Evolutionary conservation across 441 rosid species (phyloP).

Genomic region (Pelargonium australe): DNA sequence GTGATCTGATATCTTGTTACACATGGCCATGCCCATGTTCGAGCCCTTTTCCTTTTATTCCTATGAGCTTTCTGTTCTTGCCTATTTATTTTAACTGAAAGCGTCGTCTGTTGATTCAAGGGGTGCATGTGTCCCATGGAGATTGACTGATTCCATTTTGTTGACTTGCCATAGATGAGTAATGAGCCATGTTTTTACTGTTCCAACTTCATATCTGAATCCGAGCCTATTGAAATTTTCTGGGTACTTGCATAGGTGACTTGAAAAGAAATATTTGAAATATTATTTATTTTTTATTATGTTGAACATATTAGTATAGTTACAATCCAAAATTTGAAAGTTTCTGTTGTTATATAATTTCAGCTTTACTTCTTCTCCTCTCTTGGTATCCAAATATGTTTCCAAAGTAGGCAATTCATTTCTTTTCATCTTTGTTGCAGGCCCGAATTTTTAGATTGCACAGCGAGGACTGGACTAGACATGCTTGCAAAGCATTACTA

Average conservation of each 20-base stretch:
- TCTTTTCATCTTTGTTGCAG: slow-evolving; percentile 31
- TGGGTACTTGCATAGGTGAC: not conserved
- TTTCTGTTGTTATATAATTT: not conserved
- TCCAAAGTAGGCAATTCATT: slow-evolving; percentile 2
- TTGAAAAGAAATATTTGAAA: not conserved
- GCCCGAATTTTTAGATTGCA: slow-evolving; percentile 92
- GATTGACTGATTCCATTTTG: not conserved
- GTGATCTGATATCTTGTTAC: not conserved
- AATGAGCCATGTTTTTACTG: not conserved
- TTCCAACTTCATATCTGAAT: not conserved
- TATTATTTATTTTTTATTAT: too few relatives aligned
- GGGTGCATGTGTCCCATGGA: not conserved
- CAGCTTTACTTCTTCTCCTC: not conserved
- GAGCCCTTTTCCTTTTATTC: not conserved
- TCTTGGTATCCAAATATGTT: not conserved
- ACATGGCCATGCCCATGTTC: not conserved
- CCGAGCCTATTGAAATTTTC: not conserved
- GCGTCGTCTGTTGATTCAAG: not conserved
- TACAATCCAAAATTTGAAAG: not conserved
- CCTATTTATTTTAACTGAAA: not conserved
- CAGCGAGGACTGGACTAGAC: slow-evolving; percentile 90
- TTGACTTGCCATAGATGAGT: not conserved
- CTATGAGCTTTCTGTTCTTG: too few relatives aligned
- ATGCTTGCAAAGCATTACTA: slow-evolving; percentile 95
- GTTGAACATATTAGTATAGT: not conserved